Base-by-base conservation (phyloP, 2,329 filamentous ascomycete species). In the Cercospora brassicicola region DNA sequence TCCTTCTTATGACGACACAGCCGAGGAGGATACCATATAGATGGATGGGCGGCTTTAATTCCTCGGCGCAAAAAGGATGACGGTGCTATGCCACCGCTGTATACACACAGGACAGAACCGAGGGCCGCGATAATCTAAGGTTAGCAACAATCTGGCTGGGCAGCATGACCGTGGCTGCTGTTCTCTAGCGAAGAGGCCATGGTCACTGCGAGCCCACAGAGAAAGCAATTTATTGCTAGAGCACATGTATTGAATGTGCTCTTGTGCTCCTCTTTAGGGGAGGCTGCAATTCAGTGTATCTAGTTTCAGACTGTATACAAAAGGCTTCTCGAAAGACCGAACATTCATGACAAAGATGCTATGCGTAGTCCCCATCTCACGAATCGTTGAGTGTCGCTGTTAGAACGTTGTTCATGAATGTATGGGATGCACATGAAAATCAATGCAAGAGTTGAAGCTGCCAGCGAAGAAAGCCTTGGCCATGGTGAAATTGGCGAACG, bases 21-120 rank as follows among this genome's bases (percentile, higher is more conserved):
- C 55, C 28, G 55, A 59, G 55, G 9, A 59, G 9, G 18, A 59
- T 36, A 59, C 15, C 55, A 59, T 28, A 59, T 57, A 57, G 55
- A 57, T 31, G 48, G 48, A 26, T 15, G 48, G 48, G 48, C 48
- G 48, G 48, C 23, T 53, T 39, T 28, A 1, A 5, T 30, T 30
- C 23, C 48, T 55, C 48, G 48, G 48, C 48, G 20, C 11, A 26
- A 11, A 28, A 42, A 53, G 2, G 5, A 15, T 11, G 28, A 36
- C 28, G 55, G 55, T 59, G 55, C 55, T 59, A 59, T 36, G 55
- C 20, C 31, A 36, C 55, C 55, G 28, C 28, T 36, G 28, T 59
- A 56, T 56, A 59, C 55, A 59, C 55, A 13, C 3, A 59, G 9
- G 55, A 55, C 48, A 30, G 23, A 26, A 55, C 15, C 23, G 48